phyloP scores from a whole-genome alignment of 2,329 filamentous ascomycete genomes.

The Coniella vitis region DNA sequence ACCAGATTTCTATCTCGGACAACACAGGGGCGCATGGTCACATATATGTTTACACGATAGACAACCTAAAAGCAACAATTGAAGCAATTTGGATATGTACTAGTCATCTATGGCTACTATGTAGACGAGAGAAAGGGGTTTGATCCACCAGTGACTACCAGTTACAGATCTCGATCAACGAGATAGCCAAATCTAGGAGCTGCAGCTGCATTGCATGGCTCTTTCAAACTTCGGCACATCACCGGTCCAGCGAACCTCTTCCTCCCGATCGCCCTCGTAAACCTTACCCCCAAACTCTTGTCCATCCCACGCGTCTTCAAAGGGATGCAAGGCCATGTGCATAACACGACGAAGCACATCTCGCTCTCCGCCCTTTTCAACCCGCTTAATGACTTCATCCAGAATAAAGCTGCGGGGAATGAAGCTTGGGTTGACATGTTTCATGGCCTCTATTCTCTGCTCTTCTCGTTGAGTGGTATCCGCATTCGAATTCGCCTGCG shows the following conservation, averaged over 20 bases:
- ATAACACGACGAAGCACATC: slow-evolving; percentile 72
- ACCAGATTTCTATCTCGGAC: too few species aligned
- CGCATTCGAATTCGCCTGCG: slow-evolving; percentile 23
- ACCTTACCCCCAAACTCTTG: slow-evolving; percentile 38
- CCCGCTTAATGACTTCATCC: slow-evolving; percentile 84
- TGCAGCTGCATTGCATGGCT: slow-evolving; percentile 92
- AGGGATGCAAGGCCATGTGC: slow-evolving; percentile 78
- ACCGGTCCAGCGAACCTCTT: slow-evolving; percentile 77
- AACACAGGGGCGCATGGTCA: background rate
- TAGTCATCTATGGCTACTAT: too few species aligned
- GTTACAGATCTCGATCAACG: too few species aligned
- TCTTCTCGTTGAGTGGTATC: slow-evolving; percentile 40
- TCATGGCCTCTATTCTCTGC: slow-evolving; percentile 68
- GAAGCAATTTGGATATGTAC: background rate
- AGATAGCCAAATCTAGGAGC: slow-evolving; percentile 42
- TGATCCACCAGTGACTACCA: too few species aligned
- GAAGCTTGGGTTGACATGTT: slow-evolving; percentile 85
- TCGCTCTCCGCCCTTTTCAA: slow-evolving; percentile 77
- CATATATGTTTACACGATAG: too few species aligned
- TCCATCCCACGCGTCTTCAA: slow-evolving; percentile 68
- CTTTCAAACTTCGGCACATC: slow-evolving; percentile 74
- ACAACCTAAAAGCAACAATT: background rate
- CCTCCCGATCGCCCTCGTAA: slow-evolving; percentile 55
- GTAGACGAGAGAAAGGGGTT: too few species aligned
- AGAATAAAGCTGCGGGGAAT: slow-evolving; percentile 85